Evolutionary conservation across 2,329 filamentous ascomycete species (phyloP).

Genomic region (Aspergillus felis): DNA sequence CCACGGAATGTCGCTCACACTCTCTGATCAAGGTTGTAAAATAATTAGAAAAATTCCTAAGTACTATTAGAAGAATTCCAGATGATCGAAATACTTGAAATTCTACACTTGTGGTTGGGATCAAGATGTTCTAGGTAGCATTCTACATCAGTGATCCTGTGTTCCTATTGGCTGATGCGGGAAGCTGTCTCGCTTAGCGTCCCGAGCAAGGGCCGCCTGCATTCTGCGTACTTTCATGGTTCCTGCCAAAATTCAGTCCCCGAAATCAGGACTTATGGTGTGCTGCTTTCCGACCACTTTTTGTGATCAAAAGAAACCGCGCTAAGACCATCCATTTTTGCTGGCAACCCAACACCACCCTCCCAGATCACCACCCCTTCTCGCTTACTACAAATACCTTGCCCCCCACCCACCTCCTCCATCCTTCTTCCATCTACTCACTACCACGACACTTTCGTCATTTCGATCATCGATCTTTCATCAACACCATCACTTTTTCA

Average conservation of each 20-base stretch:
- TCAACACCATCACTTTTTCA: constrained; percentile 27
- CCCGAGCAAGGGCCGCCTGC: constrained; percentile 17
- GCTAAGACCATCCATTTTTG: constrained; percentile 24
- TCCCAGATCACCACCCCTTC: constrained; percentile 33
- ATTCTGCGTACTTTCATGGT: constrained; percentile 10
- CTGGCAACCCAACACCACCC: constrained; percentile 15
- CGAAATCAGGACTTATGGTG: constrained; percentile 31
- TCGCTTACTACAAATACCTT: constrained; percentile 39
- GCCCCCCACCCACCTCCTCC: constrained; percentile 36
- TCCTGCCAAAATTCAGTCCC: constrained; percentile 21
- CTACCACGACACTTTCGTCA: constrained; percentile 11
- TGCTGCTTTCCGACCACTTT: constrained; percentile 31
- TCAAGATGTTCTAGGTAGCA: constrained; percentile 27
- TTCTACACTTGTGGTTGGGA: constrained; percentile 28
- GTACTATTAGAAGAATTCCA: constrained; percentile 8
- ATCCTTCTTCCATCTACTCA: constrained; percentile 33
- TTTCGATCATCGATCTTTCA: constrained; percentile 23
- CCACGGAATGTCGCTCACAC: constrained; percentile 14
- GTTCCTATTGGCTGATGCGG: constrained; percentile 30
- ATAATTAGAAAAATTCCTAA: constrained; percentile 14
- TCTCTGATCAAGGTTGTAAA: constrained; percentile 15
- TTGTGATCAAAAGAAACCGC: constrained; percentile 26
- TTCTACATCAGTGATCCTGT: constrained; percentile 36
- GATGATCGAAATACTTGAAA: constrained; percentile 13
- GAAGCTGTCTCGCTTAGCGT: constrained; percentile 32